Evolutionary conservation across 371 early-diverging fungal genomes (phyloP).

Genomic region (Mucor indicus): DNA sequence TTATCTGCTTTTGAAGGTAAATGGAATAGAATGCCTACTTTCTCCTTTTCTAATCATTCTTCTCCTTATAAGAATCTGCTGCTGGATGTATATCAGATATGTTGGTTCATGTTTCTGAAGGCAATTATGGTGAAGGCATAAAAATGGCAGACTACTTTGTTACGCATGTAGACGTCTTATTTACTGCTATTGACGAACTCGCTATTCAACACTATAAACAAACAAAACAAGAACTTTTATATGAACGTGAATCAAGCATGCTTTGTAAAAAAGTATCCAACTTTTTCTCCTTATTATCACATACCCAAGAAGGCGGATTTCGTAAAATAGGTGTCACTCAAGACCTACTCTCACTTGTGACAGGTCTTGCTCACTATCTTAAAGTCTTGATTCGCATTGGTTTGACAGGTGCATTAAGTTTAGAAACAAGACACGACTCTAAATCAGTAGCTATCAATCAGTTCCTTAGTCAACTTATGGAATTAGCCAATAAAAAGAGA

Average conservation of each 20-base stretch:
- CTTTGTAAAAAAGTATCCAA: constrained; percentile 88
- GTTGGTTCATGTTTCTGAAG: constrained; percentile 88
- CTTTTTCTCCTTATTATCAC: constrained; percentile 88
- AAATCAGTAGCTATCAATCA: constrained; percentile 49
- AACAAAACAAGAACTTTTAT: constrained; percentile 52
- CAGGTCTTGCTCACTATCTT: constrained; percentile 89
- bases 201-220: constrained; percentile 29
- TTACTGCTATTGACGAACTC: constrained; percentile 81
- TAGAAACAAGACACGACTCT: constrained; percentile 53
- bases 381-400: constrained; percentile 90
- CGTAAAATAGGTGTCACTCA: constrained; percentile 77
- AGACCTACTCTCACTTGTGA: constrained; percentile 87
- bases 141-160: constrained; percentile 90
- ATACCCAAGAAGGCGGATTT: constrained; percentile 65
- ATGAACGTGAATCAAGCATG: constrained; percentile 86
- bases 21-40: background rate
- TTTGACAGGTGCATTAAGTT: constrained; percentile 80
- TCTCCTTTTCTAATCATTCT: background rate
- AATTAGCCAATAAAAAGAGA: constrained; percentile 50
- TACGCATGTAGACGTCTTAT: constrained; percentile 89
- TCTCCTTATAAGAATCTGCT: constrained; percentile 69
- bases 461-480: constrained; percentile 63
- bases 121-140: constrained; percentile 79
- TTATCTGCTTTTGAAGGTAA: constrained; percentile 87
- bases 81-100: constrained; percentile 97